These are phyloP conservation scores for Acanthochlamys bracteata DNA, from an alignment of 106 monocot species.

Conservation along the genomic window DNA sequence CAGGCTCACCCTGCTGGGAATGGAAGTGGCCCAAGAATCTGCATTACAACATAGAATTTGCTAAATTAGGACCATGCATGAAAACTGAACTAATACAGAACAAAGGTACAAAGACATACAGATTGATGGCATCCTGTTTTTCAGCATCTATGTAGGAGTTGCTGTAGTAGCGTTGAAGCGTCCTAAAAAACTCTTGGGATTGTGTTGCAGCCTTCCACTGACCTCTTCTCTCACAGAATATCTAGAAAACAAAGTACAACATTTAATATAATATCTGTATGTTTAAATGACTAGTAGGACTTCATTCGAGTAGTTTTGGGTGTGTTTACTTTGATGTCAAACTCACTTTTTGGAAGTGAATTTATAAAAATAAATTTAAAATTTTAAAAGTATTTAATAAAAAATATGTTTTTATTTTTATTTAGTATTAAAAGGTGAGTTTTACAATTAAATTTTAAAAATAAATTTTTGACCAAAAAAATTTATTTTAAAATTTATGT, in stretches of 20 bases:
- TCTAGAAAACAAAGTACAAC: constrained; percentile 22
- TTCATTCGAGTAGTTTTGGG: too few relatives aligned
- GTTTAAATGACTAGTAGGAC: too few relatives aligned
- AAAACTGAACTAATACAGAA: not conserved
- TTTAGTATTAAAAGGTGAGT: too few relatives aligned
- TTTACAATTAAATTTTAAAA: too few relatives aligned
- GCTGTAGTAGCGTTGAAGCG: constrained; percentile 81
- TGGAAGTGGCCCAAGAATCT: constrained; percentile 95
- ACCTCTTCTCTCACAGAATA: constrained; percentile 90
- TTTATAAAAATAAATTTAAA: too few relatives aligned
- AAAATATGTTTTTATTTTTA: too few relatives aligned
- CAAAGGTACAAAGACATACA: constrained; percentile 45
- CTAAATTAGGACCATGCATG: not conserved
- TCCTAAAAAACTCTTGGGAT: constrained; percentile 82
- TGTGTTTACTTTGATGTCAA: too few relatives aligned
- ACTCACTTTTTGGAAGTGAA: too few relatives aligned
- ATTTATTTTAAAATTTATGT: too few relatives aligned
- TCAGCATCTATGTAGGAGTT: constrained; percentile 88
- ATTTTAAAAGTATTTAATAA: too few relatives aligned
- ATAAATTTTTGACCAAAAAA: too few relatives aligned
- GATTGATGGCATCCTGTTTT: constrained; percentile 94
- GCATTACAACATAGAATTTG: constrained; percentile 4
- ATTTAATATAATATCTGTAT: too few relatives aligned
- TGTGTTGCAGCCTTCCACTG: constrained; percentile 88
- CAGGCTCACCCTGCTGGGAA: constrained; percentile 67